phyloP scores from a whole-genome alignment of 2,329 filamentous ascomycete species.

The Aspergillus tubingensis region DNA sequence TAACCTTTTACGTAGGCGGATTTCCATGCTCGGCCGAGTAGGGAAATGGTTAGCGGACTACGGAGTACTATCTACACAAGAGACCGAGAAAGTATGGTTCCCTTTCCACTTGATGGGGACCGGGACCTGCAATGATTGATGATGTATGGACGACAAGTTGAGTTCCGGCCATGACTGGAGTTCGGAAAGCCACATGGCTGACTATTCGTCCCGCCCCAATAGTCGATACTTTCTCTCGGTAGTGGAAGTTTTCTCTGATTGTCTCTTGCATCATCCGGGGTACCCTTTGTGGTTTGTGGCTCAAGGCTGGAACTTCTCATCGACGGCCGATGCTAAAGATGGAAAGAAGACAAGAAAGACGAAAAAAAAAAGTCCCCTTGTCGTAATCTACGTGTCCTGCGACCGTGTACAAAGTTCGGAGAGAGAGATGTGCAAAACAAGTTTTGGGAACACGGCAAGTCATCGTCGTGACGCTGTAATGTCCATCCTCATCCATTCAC shows the following conservation, averaged over 20 bases:
- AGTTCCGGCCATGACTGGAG: neutral
- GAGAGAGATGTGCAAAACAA: neutral
- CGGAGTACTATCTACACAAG: neutral
- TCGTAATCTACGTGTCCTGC: neutral
- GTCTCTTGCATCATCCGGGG: constrained; percentile 1
- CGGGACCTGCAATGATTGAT: neutral
- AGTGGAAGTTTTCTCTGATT: neutral
- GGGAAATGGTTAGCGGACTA: neutral
- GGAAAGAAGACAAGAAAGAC: neutral
- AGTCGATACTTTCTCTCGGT: neutral
- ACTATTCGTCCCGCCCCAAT: constrained; percentile 8
- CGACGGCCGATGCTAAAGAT: neutral
- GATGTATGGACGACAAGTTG: neutral
- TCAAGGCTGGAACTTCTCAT: neutral
- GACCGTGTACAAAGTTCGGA: neutral
- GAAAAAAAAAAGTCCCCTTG: neutral
- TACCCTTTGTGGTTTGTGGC: neutral
- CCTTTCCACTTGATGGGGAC: neutral
- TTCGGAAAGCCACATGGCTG: constrained; percentile 20
- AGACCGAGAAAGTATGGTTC: neutral
- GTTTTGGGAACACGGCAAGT: neutral
- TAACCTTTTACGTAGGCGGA: neutral
- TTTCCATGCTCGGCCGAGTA: neutral
- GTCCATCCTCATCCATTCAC: neutral
- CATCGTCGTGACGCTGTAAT: neutral